Conservation (phyloP, 345 rosid genomes). For the Citrus hindsii region DNA sequence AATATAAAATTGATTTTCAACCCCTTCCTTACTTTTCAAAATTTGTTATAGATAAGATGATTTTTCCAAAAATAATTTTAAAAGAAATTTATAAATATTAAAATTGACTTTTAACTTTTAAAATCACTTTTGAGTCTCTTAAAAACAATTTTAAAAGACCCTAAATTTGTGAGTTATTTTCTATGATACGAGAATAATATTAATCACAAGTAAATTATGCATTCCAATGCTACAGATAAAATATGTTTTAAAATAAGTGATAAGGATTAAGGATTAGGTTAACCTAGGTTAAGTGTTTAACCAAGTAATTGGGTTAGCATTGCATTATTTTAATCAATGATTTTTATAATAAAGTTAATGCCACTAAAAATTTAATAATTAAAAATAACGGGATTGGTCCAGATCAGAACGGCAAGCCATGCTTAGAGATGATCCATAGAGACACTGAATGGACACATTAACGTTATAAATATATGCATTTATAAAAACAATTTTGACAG, state of each 20-base stretch:
- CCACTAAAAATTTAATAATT: background rate
- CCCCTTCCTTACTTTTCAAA: too few relatives aligned
- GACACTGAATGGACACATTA: conserved; percentile 17
- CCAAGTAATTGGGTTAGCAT: background rate
- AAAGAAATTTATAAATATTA: too few relatives aligned
- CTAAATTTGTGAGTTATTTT: too few relatives aligned
- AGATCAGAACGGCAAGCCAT: background rate
- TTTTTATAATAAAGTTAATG: background rate
- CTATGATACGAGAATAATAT: too few relatives aligned
- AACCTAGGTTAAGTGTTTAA: background rate
- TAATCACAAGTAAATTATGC: background rate
- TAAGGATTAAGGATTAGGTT: background rate
- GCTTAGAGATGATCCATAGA: background rate
- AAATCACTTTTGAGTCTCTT: too few relatives aligned
- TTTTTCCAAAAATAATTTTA: too few relatives aligned
- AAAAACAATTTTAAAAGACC: too few relatives aligned
- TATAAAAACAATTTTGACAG: background rate
- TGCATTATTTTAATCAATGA: background rate
- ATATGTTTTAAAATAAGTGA: background rate
- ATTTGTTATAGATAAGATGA: too few relatives aligned
- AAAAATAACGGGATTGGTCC: background rate
- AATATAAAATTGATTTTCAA: too few relatives aligned
- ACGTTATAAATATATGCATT: background rate
- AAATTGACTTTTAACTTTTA: too few relatives aligned
- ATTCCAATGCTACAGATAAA: background rate